Evolutionary conservation across 495 filamentous ascomycete species (phyloP).

Genomic region (Aspergillus nanangensis): DNA sequence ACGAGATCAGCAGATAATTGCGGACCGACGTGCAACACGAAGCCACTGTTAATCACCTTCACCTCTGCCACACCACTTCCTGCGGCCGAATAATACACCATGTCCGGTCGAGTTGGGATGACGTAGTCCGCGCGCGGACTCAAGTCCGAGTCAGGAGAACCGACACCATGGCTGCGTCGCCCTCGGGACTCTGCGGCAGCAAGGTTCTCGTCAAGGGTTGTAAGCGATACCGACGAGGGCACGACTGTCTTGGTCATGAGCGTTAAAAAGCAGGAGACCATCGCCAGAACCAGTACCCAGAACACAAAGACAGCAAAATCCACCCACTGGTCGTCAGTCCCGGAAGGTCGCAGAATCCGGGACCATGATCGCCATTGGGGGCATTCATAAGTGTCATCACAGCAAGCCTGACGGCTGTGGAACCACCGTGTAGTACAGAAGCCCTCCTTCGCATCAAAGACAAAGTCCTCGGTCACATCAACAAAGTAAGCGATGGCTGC

Average conservation of each 20-base stretch:
- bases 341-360: constrained; percentile 50
- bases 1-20: too few relatives aligned
- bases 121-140: constrained; percentile 25
- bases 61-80: constrained; percentile 97
- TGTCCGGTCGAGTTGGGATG: constrained; percentile 52
- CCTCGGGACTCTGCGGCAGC: constrained; percentile 41
- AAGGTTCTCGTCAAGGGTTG: constrained; percentile 84
- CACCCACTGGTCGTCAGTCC: constrained; percentile 54
- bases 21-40: constrained; percentile 95
- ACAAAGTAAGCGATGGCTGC: constrained; percentile 85
- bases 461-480: constrained; percentile 73
- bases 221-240: constrained; percentile 78
- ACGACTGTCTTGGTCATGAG: constrained; percentile 87
- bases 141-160: constrained; percentile 34
- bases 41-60: constrained; percentile 94
- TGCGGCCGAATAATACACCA: constrained; percentile 92
- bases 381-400: constrained; percentile 59
- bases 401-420: constrained; percentile 72
- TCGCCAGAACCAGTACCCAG: constrained; percentile 67
- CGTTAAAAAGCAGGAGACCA: constrained; percentile 71
- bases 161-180: constrained; percentile 27
- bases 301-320: constrained; percentile 71
- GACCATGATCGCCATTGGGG: constrained; percentile 76
- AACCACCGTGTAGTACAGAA: constrained; percentile 75
- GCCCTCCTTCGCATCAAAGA: constrained; percentile 90